Conservation (phyloP, 768 basidiomycete species). For the Chalciporus sphaerocephalus region DNA sequence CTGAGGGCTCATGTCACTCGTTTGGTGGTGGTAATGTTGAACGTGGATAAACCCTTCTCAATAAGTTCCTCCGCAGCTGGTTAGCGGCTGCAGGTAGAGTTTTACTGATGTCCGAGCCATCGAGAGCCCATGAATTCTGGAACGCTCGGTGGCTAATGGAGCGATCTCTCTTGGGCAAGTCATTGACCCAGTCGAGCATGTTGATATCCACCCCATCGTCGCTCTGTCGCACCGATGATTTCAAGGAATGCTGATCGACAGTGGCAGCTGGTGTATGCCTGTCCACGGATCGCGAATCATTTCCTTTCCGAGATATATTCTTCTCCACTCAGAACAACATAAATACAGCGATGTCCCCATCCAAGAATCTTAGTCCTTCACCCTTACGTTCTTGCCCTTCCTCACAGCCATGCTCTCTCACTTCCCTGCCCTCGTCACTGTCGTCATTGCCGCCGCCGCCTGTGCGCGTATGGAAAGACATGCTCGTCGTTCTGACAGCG, state of each 20-base stretch:
- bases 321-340: constrained; percentile 8
- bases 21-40: too few species aligned
- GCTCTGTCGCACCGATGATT: neutral
- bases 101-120: too few species aligned
- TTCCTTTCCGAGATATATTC: constrained; percentile 13
- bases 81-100: too few species aligned
- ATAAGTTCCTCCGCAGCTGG: too few species aligned
- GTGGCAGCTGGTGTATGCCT: neutral
- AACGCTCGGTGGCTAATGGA: too few species aligned
- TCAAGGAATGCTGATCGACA: constrained; percentile 11
- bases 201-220: neutral
- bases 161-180: neutral
- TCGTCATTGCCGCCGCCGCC: constrained; percentile 15
- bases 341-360: constrained; percentile 18
- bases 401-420: constrained; percentile 20
- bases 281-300: constrained; percentile 1
- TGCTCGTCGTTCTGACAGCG: constrained; percentile 2
- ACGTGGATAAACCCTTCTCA: too few species aligned
- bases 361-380: neutral
- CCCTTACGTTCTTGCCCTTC: neutral
- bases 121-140: too few species aligned
- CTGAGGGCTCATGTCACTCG: too few species aligned
- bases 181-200: neutral
- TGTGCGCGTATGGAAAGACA: constrained; percentile 25
- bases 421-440: constrained; percentile 15